Percentiles rank a stretch among this genome's conserved stretches.
phyloP scores from a whole-genome alignment of 441 rosid genomes.

The Adansonia grandidieri region DNA sequence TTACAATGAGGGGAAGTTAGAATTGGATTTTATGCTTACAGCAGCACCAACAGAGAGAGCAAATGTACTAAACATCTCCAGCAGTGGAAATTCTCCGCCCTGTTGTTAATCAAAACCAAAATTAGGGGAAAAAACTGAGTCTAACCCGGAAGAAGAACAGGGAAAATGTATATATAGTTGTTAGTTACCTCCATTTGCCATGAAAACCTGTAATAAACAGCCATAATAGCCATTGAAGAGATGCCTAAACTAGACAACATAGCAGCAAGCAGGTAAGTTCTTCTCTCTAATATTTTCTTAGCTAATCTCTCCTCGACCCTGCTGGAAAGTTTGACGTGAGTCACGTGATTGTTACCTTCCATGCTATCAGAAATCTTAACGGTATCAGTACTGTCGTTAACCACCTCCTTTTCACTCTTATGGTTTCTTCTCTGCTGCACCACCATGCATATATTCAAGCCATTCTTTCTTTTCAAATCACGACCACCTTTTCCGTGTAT shows the following conservation, averaged over 20 bases:
- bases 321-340: neutral
- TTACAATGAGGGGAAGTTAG: neutral
- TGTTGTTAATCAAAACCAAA: conserved; percentile 20
- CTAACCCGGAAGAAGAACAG: neutral
- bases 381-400: neutral
- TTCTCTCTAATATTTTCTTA: conserved; percentile 48
- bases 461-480: conserved; percentile 13
- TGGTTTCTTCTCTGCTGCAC: conserved; percentile 22
- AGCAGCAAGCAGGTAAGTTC: conserved; percentile 58
- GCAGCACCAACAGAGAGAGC: conserved; percentile 62
- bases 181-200: conserved; percentile 56
- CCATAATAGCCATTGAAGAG: conserved; percentile 48
- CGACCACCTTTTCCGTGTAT: neutral
- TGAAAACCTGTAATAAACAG: conserved; percentile 61
- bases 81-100: conserved; percentile 50
- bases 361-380: neutral
- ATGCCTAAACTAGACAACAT: conserved; percentile 52
- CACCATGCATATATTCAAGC: conserved; percentile 25
- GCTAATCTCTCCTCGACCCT: conserved; percentile 31
- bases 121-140: neutral
- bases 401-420: conserved; percentile 5
- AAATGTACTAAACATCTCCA: conserved; percentile 62
- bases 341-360: neutral
- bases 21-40: conserved; percentile 34
- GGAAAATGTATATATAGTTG: neutral